Evolutionary conservation across 2,329 filamentous ascomycete species (phyloP).

Genomic region (Elsinoe perseae): DNA sequence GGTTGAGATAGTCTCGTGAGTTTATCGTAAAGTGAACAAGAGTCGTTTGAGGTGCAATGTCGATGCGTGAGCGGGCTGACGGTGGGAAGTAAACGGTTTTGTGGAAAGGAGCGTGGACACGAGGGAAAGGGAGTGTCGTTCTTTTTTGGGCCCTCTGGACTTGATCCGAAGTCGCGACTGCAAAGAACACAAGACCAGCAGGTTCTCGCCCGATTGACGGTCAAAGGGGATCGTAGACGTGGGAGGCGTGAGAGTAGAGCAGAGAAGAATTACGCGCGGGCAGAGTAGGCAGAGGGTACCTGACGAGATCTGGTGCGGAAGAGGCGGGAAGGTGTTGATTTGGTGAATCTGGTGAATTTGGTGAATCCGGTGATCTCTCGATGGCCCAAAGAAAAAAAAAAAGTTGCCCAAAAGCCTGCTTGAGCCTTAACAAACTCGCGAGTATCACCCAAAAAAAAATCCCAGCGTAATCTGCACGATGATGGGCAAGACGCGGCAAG

Average conservation of each 20-base stretch:
- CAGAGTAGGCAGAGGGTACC: too few relatives aligned
- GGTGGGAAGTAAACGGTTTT: conserved; percentile 8
- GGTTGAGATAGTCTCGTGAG: not conserved
- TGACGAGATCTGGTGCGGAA: not conserved
- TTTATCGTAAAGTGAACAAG: conserved; percentile 9
- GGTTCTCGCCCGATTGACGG: not conserved
- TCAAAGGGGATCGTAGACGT: not conserved
- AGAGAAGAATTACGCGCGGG: conserved; percentile 4
- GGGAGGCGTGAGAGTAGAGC: not conserved
- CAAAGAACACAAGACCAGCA: not conserved
- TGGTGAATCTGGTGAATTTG: too few relatives aligned
- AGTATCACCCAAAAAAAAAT: not conserved
- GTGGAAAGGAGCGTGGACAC: conserved; percentile 15
- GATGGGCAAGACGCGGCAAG: not conserved
- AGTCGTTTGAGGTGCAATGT: conserved; percentile 12
- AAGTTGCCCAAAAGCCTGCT: not conserved
- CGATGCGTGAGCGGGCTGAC: conserved; percentile 11
- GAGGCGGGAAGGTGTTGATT: conserved; percentile 6
- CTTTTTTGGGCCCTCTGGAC: not conserved
- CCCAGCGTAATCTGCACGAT: conserved; percentile 8
- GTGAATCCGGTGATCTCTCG: not conserved
- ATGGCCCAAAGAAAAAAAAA: not conserved
- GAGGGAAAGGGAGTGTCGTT: conserved; percentile 10
- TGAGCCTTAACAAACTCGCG: not conserved
- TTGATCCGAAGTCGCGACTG: not conserved